Percentiles rank a stretch among this genome's conserved stretches.
These are phyloP conservation scores for Schizonepeta tenuifolia DNA, from an alignment of 257 asterid genomes.

Conservation along the genomic window DNA sequence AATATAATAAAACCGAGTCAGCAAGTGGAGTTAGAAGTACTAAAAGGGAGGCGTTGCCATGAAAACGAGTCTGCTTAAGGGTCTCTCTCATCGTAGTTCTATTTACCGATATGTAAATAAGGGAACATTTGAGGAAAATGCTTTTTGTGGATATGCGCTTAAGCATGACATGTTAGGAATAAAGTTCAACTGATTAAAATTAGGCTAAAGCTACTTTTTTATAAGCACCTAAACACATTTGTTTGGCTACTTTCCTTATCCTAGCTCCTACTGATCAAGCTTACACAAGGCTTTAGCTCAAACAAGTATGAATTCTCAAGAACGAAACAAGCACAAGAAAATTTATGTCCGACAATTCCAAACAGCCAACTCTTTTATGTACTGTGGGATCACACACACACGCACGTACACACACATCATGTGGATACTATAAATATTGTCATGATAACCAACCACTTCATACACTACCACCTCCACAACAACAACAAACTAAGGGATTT, in stretches of 20 bases:
- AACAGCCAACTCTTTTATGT: background rate
- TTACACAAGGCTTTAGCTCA: slow-evolving; percentile 2
- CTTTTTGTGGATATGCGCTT: background rate
- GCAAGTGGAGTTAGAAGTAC: background rate
- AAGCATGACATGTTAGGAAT: background rate
- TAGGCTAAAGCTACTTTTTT: background rate
- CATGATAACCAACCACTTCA: background rate
- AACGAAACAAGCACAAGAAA: slow-evolving; percentile 2
- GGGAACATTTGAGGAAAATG: background rate
- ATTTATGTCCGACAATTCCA: background rate
- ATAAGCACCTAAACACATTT: background rate
- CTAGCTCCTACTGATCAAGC: background rate
- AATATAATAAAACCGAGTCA: background rate
- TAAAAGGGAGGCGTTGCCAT: background rate
- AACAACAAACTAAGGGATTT: background rate
- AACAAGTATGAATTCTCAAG: background rate
- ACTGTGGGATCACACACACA: background rate
- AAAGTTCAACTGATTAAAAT: background rate
- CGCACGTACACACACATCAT: background rate
- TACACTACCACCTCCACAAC: background rate
- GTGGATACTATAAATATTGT: background rate
- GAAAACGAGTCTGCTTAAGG: background rate
- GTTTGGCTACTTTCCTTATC: background rate
- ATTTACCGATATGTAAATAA: background rate
- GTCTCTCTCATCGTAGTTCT: background rate